These are phyloP conservation scores for Hypericum androsaemum DNA, from an alignment of 345 rosid genomes.

Conservation along the genomic window DNA sequence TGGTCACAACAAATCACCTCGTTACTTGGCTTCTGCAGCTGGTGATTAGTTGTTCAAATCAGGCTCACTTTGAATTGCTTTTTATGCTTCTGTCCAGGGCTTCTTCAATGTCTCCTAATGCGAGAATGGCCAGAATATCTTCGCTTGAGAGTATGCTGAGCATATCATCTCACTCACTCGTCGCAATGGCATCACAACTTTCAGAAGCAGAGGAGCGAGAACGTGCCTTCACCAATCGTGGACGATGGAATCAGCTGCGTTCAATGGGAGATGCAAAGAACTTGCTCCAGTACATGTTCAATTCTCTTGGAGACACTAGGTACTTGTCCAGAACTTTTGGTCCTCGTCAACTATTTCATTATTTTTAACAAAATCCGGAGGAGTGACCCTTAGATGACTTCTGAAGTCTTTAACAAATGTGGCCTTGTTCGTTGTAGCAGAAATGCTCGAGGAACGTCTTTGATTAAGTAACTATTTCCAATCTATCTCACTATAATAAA, in stretches of 20 bases:
- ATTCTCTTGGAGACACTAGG: slow-evolving; percentile 80
- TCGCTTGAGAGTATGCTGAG: slow-evolving; percentile 89
- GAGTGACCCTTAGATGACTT: background rate
- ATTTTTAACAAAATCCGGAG: background rate
- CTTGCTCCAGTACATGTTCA: slow-evolving; percentile 92
- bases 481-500: too few species aligned
- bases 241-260: slow-evolving; percentile 96
- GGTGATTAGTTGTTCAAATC: background rate
- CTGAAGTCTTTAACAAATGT: background rate
- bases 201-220: slow-evolving; percentile 98
- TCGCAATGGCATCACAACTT: slow-evolving; percentile 97
- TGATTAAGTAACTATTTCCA: too few species aligned
- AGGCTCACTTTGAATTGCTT: slow-evolving; percentile 7
- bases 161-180: slow-evolving; percentile 87
- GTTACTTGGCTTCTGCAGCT: background rate
- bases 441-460: background rate
- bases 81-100: slow-evolving; percentile 42
- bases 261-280: slow-evolving; percentile 98
- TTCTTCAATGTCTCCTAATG: slow-evolving; percentile 88
- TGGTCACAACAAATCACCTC: slow-evolving; percentile 2
- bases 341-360: slow-evolving; percentile 2
- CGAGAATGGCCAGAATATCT: slow-evolving; percentile 81
- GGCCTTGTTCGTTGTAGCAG: background rate
- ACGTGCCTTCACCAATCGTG: slow-evolving; percentile 77
- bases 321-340: slow-evolving; percentile 18